Percentiles rank a stretch among this genome's conserved stretches.
phyloP scores from a whole-genome alignment of 805 yeast genomes.

The Yamadazyma tumulicola region DNA sequence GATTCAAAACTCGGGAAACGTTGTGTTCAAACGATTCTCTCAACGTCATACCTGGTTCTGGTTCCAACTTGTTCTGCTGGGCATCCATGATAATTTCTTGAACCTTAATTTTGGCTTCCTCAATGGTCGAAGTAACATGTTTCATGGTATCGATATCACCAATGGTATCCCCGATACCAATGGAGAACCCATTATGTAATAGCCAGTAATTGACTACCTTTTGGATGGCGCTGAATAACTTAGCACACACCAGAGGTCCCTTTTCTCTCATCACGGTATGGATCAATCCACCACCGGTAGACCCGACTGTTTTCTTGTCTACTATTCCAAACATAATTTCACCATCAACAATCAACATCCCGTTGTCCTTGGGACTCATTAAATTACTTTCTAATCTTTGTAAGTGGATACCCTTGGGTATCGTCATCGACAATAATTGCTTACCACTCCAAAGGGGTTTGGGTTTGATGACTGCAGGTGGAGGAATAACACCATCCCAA shows the following conservation, averaged over 20 bases:
- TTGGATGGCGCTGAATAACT: conserved; percentile 86
- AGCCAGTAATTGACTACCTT: conserved; percentile 96
- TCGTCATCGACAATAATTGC: conserved; percentile 85
- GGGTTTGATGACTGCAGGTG: conserved; percentile 91
- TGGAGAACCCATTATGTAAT: conserved; percentile 93
- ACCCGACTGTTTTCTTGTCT: conserved; percentile 97
- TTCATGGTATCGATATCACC: conserved; percentile 97
- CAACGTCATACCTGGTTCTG: conserved; percentile 99
- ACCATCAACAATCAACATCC: conserved; percentile 94
- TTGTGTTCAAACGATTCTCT: conserved; percentile 98
- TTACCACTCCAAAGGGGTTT: conserved; percentile 98
- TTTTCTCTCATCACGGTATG: conserved; percentile 98
- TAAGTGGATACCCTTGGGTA: conserved; percentile 93
- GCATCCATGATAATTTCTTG: conserved; percentile 92
- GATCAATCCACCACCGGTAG: conserved; percentile 96
- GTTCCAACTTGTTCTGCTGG: conserved; percentile 80
- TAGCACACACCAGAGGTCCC: conserved; percentile 88
- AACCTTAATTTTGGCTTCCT: conserved; percentile 89
- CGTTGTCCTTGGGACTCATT: conserved; percentile 85
- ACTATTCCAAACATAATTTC: conserved; percentile 97
- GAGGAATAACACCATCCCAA: conserved; percentile 98
- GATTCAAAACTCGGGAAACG: conserved; percentile 90
- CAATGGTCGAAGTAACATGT: conserved; percentile 87
- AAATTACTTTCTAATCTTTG: conserved; percentile 88
- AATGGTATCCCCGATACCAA: conserved; percentile 99